These are phyloP conservation scores for Xylaria venustula DNA, from an alignment of 495 filamentous ascomycete genomes.

Conservation along the genomic window DNA sequence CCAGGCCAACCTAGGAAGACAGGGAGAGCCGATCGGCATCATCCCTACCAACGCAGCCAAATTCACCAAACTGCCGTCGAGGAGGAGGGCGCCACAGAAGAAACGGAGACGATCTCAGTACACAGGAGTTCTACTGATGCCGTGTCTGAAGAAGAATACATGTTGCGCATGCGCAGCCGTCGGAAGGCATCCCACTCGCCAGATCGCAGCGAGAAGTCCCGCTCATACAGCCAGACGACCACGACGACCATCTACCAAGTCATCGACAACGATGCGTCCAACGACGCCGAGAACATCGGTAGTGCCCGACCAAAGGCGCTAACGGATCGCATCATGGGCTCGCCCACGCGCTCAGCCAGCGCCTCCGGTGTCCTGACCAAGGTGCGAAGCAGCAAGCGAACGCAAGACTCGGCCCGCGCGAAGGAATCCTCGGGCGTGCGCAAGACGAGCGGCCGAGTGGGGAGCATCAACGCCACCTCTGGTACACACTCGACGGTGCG, in stretches of 20 bases:
- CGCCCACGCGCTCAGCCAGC: constrained; percentile 56
- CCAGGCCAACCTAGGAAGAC: constrained; percentile 94
- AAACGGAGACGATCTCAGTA: constrained; percentile 47
- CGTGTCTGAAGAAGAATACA: constrained; percentile 77
- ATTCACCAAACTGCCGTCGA: constrained; percentile 41
- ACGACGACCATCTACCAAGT: constrained; percentile 57
- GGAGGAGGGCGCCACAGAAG: constrained; percentile 37
- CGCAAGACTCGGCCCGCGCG: constrained; percentile 50
- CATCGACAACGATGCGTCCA: constrained; percentile 55
- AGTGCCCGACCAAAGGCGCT: constrained; percentile 63
- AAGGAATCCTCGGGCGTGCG: constrained; percentile 67
- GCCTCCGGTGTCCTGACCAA: constrained; percentile 70
- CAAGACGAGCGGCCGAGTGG: constrained; percentile 91
- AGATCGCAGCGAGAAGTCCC: constrained; percentile 41
- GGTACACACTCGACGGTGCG: constrained; percentile 22
- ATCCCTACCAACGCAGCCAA: constrained; percentile 48
- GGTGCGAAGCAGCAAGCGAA: constrained; percentile 66
- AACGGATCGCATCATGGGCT: constrained; percentile 22
- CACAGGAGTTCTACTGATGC: constrained; percentile 53
- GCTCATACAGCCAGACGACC: constrained; percentile 51
- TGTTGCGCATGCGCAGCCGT: constrained; percentile 66
- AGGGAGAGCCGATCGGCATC: constrained; percentile 53
- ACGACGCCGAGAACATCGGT: constrained; percentile 54
- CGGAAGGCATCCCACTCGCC: constrained; percentile 51
- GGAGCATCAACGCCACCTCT: constrained; percentile 59